Percentiles rank a stretch among this genome's conserved stretches.
Evolutionary conservation across 768 basidiomycete genomes (phyloP).

Genomic region (Phylloporus sp.): DNA sequence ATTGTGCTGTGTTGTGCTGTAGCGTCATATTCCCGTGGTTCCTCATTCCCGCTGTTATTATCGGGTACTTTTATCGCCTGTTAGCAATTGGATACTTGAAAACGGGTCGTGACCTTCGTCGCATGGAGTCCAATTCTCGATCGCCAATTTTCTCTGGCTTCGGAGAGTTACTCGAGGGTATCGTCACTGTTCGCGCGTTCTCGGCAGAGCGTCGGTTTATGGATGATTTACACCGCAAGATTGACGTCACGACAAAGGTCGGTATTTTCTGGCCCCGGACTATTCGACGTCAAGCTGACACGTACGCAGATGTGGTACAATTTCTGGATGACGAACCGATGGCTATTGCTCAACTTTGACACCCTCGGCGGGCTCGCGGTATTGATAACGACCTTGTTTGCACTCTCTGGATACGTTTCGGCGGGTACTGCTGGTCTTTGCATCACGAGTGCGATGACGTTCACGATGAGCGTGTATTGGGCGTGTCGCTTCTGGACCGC

Average conservation of each 20-base stretch:
- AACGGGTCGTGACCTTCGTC: conserved; percentile 76
- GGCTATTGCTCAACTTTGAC: conserved; percentile 83
- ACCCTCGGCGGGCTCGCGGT: conserved; percentile 67
- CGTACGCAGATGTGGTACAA: conserved; percentile 64
- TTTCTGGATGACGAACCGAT: conserved; percentile 88
- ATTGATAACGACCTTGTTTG: conserved; percentile 70
- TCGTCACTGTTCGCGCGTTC: conserved; percentile 92
- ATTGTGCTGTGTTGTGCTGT: background rate
- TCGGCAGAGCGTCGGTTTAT: conserved; percentile 76
- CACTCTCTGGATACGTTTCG: conserved; percentile 54
- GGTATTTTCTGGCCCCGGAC: background rate
- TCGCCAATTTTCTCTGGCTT: conserved; percentile 84
- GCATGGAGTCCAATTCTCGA: conserved; percentile 87
- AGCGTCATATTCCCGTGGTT: conserved; percentile 79
- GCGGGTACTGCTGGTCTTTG: conserved; percentile 66
- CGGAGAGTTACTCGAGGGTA: conserved; percentile 77
- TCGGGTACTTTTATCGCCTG: conserved; percentile 68
- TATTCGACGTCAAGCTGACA: background rate
- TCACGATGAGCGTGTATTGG: conserved; percentile 50
- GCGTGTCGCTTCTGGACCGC: conserved; percentile 47
- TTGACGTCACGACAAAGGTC: conserved; percentile 77
- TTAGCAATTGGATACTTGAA: conserved; percentile 70
- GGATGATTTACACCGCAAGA: conserved; percentile 63
- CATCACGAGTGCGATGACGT: conserved; percentile 70
- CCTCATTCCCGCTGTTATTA: conserved; percentile 67